These are phyloP conservation scores for Trypanosoma vivax DNA, from an alignment of 208 protist species.

Conservation along the genomic window DNA sequence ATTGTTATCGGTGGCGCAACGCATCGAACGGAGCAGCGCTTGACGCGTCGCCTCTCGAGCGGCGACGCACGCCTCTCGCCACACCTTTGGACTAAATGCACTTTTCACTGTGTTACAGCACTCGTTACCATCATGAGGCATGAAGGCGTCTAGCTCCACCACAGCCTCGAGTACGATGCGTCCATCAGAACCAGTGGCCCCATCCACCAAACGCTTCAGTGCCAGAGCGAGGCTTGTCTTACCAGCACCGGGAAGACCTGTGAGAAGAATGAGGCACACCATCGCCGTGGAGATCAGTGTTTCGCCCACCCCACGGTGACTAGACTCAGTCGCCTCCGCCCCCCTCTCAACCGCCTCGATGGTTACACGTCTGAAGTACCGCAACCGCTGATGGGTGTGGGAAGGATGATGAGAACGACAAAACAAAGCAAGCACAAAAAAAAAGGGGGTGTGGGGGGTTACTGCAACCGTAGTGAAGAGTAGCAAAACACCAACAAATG, in stretches of 20 bases:
- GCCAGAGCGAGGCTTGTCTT: constrained; percentile 39
- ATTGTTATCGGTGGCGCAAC: not conserved
- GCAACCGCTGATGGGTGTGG: too few species aligned
- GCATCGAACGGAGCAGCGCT: not conserved
- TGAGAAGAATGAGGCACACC: constrained; percentile 41
- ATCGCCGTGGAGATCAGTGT: constrained; percentile 2
- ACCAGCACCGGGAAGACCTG: constrained; percentile 54
- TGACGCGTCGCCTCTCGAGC: constrained; percentile 13
- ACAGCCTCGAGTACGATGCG: constrained; percentile 8
- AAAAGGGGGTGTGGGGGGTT: too few species aligned
- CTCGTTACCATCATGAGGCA: constrained; percentile 3
- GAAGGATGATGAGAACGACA: too few species aligned
- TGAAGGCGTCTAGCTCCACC: constrained; percentile 24
- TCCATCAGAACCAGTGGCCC: not conserved
- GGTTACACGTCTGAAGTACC: too few species aligned
- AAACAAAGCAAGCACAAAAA: too few species aligned
- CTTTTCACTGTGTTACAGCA: not conserved
- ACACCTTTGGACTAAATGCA: constrained; percentile 18
- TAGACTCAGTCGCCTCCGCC: not conserved
- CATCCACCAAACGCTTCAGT: not conserved
- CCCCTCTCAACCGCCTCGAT: too few species aligned
- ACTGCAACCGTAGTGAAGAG: too few species aligned
- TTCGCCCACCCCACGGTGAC: too few species aligned
- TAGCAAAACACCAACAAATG: too few species aligned
- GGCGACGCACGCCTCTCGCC: constrained; percentile 16